Base-by-base conservation (phyloP, 768 basidiomycete genomes). In the Suillus sp. region DNA sequence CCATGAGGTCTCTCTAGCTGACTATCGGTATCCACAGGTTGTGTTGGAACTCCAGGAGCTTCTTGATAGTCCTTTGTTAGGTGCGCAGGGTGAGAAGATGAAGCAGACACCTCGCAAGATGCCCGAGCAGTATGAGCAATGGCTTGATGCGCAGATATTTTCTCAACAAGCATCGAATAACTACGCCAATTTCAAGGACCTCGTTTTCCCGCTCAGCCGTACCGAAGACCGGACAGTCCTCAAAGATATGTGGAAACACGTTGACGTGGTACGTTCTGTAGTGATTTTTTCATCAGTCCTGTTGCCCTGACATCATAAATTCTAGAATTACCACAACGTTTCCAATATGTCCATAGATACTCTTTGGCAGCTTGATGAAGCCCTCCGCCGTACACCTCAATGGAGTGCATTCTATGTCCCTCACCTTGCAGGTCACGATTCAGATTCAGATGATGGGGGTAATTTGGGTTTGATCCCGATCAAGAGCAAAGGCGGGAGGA, bases 101-200 rank as follows among this genome's bases (percentile, higher is more conserved):
- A 85, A 80, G 70, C 73, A 76, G 8, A 74, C 78, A 42, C 72
- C 79, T 18, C 83, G 81, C 42, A 70, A 80, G 53, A 86, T 86
- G 79, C 85, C 89, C 5, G 82, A 84, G 58, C 81, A 81, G 45
- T 90, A 86, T 65, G 83, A 88, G 62, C 68, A 70, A 56, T 94
- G 91, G 90, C 71, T 85, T 1, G 87, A 91, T 65, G 90, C 91
- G 4, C 86, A 90, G 68, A 70, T 85, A 55, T 78, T 78, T 63
- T 93, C 92, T 0, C 78, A 78, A 58, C 75, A 80, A 65, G 91
- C 89, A 18, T 82, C 87, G 1, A 77, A 80, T 53, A 72, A 77
- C 57, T 80, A 78, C 53, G 75, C 77, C 20, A 83, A 75, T 65
- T 87, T 83, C 70, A 82, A 87, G 69, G 82, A 86, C 64, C 68